Percentiles rank a stretch among this genome's conserved stretches.
Evolutionary conservation across 164 flowering plant species (phyloP).

Genomic region (Houttuynia cordata): DNA sequence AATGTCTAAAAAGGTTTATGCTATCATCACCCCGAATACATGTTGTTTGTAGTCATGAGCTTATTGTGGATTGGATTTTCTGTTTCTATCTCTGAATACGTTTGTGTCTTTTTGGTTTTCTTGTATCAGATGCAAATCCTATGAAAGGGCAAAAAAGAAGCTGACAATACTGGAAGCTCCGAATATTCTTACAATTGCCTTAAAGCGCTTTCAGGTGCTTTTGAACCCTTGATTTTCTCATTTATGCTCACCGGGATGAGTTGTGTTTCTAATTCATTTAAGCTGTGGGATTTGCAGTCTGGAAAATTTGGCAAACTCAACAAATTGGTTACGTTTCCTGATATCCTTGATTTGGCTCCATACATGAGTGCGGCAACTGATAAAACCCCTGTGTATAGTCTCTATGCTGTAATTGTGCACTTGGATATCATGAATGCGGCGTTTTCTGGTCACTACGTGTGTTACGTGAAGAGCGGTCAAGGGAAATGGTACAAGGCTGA

Average conservation of each 20-base stretch:
- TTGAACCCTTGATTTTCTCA: background rate
- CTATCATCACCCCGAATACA: too few species aligned
- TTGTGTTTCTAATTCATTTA: background rate
- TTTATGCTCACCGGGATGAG: background rate
- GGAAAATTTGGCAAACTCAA: slow-evolving; percentile 95
- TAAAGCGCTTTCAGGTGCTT: slow-evolving; percentile 84
- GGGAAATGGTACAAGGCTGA: slow-evolving; percentile 88
- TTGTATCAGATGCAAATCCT: slow-evolving; percentile 71
- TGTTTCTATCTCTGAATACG: too few species aligned
- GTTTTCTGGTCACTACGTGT: slow-evolving; percentile 93
- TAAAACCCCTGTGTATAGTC: slow-evolving; percentile 60
- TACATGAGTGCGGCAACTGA: slow-evolving; percentile 72
- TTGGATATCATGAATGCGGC: slow-evolving; percentile 86
- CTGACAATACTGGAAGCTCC: slow-evolving; percentile 83
- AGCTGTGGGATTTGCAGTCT: slow-evolving; percentile 34
- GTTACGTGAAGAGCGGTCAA: slow-evolving; percentile 58
- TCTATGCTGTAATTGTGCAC: slow-evolving; percentile 91
- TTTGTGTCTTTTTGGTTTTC: background rate
- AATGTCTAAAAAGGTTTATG: too few species aligned
- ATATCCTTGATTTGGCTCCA: slow-evolving; percentile 60
- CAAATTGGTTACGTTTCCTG: slow-evolving; percentile 67
- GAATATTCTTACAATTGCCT: slow-evolving; percentile 80
- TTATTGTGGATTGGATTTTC: too few species aligned
- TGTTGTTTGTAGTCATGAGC: too few species aligned
- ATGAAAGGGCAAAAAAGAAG: slow-evolving; percentile 90